These are phyloP conservation scores for Gossypium australe DNA, from an alignment of 345 rosid genomes.

Conservation along the genomic window DNA sequence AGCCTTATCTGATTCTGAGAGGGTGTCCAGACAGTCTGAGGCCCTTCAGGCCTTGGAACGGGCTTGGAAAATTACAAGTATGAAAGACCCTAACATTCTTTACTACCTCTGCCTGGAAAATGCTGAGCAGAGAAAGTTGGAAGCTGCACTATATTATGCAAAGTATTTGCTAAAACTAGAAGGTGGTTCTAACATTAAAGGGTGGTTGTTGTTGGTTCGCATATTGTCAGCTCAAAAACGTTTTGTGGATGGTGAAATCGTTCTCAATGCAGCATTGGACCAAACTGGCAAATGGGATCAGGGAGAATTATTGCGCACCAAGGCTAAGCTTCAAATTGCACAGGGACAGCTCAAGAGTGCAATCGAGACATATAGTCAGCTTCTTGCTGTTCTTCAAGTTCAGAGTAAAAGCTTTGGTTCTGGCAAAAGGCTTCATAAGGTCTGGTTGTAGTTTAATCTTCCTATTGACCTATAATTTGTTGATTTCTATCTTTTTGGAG, in stretches of 20 bases:
- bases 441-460: conserved; percentile 7
- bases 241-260: conserved; percentile 51
- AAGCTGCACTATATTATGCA: conserved; percentile 46
- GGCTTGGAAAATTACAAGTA: conserved; percentile 40
- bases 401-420: conserved; percentile 50
- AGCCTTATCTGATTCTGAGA: conserved; percentile 40
- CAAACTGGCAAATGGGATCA: conserved; percentile 80
- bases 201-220: conserved; percentile 70
- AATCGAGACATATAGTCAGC: conserved; percentile 55
- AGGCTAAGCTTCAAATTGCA: conserved; percentile 69
- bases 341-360: conserved; percentile 51
- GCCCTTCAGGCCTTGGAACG: conserved; percentile 53
- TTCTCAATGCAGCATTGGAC: conserved; percentile 56
- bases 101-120: conserved; percentile 58
- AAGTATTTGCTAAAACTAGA: conserved; percentile 44
- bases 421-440: conserved; percentile 49
- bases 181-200: conserved; percentile 49
- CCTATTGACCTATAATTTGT: background rate
- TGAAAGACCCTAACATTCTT: conserved; percentile 45
- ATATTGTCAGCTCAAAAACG: conserved; percentile 69
- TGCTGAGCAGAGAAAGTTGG: conserved; percentile 80
- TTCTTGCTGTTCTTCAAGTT: conserved; percentile 74
- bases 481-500: background rate
- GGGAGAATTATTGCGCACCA: conserved; percentile 70
- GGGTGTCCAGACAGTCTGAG: conserved; percentile 42